Evolutionary conservation across 768 basidiomycete species (phyloP).

Genomic region (Galerina sulciceps): DNA sequence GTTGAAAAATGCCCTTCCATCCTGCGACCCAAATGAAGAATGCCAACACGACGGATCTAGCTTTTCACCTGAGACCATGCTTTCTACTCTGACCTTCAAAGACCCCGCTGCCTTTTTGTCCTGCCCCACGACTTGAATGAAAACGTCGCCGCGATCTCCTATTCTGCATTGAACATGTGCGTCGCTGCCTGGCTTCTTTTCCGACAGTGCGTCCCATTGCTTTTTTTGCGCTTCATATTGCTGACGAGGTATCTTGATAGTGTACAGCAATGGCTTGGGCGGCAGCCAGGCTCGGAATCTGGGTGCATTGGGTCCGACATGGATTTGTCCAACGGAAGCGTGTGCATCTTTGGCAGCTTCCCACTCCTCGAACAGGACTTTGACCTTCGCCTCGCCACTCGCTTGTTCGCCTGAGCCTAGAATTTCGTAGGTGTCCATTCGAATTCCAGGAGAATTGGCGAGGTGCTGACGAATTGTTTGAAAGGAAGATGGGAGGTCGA

Average conservation of each 20-base stretch:
- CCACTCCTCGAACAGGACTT: constrained; percentile 52
- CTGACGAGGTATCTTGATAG: constrained; percentile 46
- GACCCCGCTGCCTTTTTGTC: constrained; percentile 58
- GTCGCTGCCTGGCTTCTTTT: constrained; percentile 36
- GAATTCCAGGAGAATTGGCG: constrained; percentile 8
- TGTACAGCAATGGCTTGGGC: constrained; percentile 55
- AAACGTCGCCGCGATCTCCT: constrained; percentile 27
- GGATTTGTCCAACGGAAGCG: constrained; percentile 35
- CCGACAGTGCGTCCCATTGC: constrained; percentile 50
- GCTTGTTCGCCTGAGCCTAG: constrained; percentile 8
- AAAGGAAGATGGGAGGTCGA: constrained; percentile 7
- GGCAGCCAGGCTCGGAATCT: constrained; percentile 3
- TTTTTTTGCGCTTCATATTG: constrained; percentile 56
- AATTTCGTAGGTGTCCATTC: constrained; percentile 20
- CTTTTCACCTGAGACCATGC: constrained; percentile 52
- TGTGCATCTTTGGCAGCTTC: constrained; percentile 48
- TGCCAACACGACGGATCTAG: constrained; percentile 55
- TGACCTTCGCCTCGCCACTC: constrained; percentile 27
- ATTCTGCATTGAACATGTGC: constrained; percentile 24
- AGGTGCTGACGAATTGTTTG: constrained; percentile 6
- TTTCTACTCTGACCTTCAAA: constrained; percentile 65
- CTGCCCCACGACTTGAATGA: constrained; percentile 51
- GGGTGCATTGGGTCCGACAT: constrained; percentile 1
- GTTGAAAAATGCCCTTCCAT: constrained; percentile 38
- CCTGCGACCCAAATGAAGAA: constrained; percentile 35